Conservation (phyloP, 2,329 filamentous ascomycete species). For the Trichophyton simii region DNA sequence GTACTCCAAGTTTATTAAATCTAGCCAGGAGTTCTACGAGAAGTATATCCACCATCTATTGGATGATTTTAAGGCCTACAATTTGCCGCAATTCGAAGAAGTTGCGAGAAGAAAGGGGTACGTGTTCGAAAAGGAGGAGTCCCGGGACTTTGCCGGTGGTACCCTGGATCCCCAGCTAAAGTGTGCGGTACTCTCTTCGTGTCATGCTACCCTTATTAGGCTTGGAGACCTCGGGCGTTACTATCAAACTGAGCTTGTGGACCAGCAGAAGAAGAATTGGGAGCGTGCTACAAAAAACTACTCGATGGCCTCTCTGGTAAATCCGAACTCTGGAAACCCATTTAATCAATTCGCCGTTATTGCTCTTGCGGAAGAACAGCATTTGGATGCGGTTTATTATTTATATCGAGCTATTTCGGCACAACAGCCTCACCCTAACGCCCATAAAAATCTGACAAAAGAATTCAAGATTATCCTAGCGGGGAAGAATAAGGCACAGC, state of each 20-base stretch:
- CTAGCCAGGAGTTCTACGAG: constrained; percentile 77
- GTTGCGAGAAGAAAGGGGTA: constrained; percentile 39
- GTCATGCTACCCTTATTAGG: constrained; percentile 70
- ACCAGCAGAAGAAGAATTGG: constrained; percentile 59
- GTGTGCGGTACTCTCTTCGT: constrained; percentile 55
- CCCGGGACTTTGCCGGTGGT: constrained; percentile 18
- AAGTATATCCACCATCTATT: constrained; percentile 69
- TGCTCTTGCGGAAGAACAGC: constrained; percentile 59
- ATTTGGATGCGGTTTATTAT: constrained; percentile 77
- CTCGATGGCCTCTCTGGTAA: constrained; percentile 62
- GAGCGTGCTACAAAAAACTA: constrained; percentile 76
- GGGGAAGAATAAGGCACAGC: constrained; percentile 44
- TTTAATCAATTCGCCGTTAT: constrained; percentile 89
- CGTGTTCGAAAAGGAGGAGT: constrained; percentile 31
- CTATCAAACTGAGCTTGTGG: constrained; percentile 56
- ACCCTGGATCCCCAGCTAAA: constrained; percentile 38
- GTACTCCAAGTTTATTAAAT: constrained; percentile 76
- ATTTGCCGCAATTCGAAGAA: constrained; percentile 45
- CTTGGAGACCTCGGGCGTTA: constrained; percentile 87
- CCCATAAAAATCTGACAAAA: constrained; percentile 61
- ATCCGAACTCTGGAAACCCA: constrained; percentile 65
- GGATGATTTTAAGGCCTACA: constrained; percentile 26
- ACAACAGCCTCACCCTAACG: constrained; percentile 60
- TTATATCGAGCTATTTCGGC: constrained; percentile 73
- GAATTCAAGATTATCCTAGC: constrained; percentile 59